Conservation (phyloP, 345 rosid species). For the Syzygium jambos region DNA sequence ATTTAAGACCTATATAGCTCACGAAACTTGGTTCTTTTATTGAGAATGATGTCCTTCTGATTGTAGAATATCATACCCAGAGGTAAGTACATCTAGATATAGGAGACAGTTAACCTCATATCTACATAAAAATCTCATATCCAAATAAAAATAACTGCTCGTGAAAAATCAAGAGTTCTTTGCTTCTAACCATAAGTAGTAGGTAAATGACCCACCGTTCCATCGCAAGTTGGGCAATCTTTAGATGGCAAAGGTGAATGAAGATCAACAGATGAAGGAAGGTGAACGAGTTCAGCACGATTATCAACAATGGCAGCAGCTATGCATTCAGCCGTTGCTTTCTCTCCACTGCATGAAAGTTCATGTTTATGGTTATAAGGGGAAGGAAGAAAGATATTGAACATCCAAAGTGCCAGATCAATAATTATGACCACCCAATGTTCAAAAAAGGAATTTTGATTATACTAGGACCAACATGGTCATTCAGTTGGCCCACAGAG, state of each 20-base stretch:
- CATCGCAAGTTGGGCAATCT: conserved; percentile 90
- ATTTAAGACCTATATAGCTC: not conserved
- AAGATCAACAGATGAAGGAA: conserved; percentile 62
- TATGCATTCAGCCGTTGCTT: conserved; percentile 69
- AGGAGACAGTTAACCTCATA: not conserved
- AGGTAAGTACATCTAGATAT: not conserved
- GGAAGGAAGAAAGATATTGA: not conserved
- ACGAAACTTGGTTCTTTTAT: not conserved
- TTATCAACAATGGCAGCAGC: conserved; percentile 80
- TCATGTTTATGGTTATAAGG: not conserved
- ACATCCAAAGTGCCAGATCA: not conserved
- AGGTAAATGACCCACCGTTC: conserved; percentile 49
- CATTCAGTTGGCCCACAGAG: not conserved
- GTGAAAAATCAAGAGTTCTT: not conserved
- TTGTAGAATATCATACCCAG: not conserved
- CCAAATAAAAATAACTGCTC: not conserved
- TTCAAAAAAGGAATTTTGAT: not conserved
- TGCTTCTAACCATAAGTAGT: not conserved
- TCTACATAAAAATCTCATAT: not conserved
- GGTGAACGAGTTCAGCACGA: conserved; percentile 82
- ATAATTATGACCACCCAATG: not conserved
- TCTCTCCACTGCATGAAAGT: conserved; percentile 62
- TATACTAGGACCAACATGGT: not conserved
- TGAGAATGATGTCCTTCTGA: not conserved
- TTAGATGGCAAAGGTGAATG: conserved; percentile 68